Evolutionary conservation across 148 eudicot species (phyloP).

Genomic region (Fagopyrum homotropicum): DNA sequence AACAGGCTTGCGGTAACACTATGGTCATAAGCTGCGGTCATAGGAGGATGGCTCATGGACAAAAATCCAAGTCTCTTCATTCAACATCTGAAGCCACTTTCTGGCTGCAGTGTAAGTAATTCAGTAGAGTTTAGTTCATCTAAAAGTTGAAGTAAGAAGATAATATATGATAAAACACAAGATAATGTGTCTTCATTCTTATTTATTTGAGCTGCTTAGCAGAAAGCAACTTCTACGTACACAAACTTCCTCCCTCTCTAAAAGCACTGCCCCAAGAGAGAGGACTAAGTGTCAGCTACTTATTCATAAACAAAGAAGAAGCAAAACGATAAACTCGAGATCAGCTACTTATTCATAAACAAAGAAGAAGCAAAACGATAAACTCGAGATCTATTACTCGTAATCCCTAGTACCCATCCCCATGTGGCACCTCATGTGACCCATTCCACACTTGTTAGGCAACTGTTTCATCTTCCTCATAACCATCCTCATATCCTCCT

Average conservation of each 20-base stretch:
- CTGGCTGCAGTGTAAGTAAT: too few relatives aligned
- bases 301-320: not conserved
- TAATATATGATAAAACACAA: not conserved
- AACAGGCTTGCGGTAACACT: too few relatives aligned
- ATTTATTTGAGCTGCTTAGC: not conserved
- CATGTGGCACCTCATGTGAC: slow-evolving; percentile 14
- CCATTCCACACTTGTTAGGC: slow-evolving; percentile 21
- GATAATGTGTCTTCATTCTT: not conserved
- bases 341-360: not conserved
- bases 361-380: not conserved
- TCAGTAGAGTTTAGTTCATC: too few relatives aligned
- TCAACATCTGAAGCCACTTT: too few relatives aligned
- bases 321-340: not conserved
- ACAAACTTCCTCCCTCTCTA: slow-evolving; percentile 2
- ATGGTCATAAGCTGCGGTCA: too few relatives aligned
- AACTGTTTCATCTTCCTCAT: slow-evolving; percentile 20
- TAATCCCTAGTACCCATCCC: not conserved
- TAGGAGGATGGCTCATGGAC: too few relatives aligned
- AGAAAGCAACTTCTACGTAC: not conserved
- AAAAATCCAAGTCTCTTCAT: too few relatives aligned
- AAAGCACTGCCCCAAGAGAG: slow-evolving; percentile 9
- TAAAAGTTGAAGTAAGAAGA: too few relatives aligned
- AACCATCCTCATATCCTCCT: slow-evolving; percentile 17
- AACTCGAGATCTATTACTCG: not conserved
- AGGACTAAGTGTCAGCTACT: not conserved